Evolutionary conservation across 2,329 filamentous ascomycete genomes (phyloP).

Genomic region (Pezicula radicicola): DNA sequence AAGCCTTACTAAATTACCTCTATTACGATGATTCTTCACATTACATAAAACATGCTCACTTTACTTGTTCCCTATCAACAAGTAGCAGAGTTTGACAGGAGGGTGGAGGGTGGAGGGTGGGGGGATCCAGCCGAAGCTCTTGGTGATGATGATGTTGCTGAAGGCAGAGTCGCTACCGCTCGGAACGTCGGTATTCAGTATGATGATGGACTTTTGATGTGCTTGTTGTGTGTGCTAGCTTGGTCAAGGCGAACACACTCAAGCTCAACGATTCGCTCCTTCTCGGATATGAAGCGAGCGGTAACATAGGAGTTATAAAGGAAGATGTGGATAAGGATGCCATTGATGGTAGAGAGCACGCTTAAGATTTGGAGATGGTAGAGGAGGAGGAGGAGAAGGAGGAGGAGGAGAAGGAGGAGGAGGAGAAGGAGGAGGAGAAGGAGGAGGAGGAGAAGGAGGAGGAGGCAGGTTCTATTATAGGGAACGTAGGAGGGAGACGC

Average conservation of each 20-base stretch:
- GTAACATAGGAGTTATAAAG: constrained; percentile 41
- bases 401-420: no score
- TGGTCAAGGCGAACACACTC: constrained; percentile 44
- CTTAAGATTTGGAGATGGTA: constrained; percentile 29
- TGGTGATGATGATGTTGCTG: constrained; percentile 4
- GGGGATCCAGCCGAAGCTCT: constrained; percentile 5
- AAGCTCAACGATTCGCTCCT: constrained; percentile 21
- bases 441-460: no score
- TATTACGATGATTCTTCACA: no score
- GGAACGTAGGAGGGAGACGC: no score
- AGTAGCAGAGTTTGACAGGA: no score
- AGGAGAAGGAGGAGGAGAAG: no score
- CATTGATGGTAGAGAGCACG: constrained; percentile 11
- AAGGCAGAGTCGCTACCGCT: constrained; percentile 40
- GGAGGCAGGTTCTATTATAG: no score
- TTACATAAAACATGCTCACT: no score
- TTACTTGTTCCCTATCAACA: no score
- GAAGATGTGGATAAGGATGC: constrained; percentile 22
- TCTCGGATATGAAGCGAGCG: constrained; percentile 16
- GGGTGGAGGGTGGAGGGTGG: no score
- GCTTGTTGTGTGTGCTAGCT: constrained; percentile 47
- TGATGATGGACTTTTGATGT: constrained; percentile 48
- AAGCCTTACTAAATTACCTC: no score
- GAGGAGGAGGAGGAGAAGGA: no score
- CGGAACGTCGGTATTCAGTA: constrained; percentile 43